Percentiles rank a stretch among this genome's conserved stretches.
These are phyloP conservation scores for Macadamia integrifolia DNA, from an alignment of 164 flowering plant genomes.

Conservation along the genomic window DNA sequence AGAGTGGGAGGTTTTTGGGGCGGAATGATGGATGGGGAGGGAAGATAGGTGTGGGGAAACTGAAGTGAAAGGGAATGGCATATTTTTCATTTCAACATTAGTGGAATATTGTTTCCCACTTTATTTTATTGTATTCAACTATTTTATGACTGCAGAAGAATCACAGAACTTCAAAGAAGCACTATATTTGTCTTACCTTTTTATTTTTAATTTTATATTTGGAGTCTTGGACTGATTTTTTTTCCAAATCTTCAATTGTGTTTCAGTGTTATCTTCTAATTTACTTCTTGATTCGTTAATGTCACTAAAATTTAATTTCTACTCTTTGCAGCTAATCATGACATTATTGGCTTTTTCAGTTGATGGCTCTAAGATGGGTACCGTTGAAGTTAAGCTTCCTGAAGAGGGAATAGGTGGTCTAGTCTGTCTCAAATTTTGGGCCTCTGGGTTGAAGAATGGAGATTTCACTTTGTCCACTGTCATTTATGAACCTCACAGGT, in stretches of 20 bases:
- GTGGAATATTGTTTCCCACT: too few species aligned
- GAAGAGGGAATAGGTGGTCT: conserved; percentile 91
- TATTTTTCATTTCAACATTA: too few species aligned
- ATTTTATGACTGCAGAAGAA: too few species aligned
- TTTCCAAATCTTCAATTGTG: not conserved
- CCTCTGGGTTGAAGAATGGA: conserved; percentile 35
- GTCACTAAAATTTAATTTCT: not conserved
- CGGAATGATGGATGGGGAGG: too few species aligned
- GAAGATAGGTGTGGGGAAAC: too few species aligned
- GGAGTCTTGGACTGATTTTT: not conserved
- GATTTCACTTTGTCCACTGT: conserved; percentile 66
- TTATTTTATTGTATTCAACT: too few species aligned
- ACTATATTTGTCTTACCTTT: too few species aligned
- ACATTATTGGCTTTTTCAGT: conserved; percentile 53
- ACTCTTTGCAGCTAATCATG: conserved; percentile 54
- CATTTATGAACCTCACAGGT: conserved; percentile 99
- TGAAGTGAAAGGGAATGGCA: too few species aligned
- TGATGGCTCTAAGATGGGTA: conserved; percentile 80
- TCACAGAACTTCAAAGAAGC: too few species aligned
- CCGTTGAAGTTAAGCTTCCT: conserved; percentile 70
- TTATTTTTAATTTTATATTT: too few species aligned
- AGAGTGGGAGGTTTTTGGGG: too few species aligned
- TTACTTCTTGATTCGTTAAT: not conserved
- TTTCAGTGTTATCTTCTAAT: not conserved
- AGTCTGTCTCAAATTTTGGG: conserved; percentile 85